Conservation (phyloP, 2,329 filamentous ascomycete genomes). For the Graphiopsis chlorocephala region DNA sequence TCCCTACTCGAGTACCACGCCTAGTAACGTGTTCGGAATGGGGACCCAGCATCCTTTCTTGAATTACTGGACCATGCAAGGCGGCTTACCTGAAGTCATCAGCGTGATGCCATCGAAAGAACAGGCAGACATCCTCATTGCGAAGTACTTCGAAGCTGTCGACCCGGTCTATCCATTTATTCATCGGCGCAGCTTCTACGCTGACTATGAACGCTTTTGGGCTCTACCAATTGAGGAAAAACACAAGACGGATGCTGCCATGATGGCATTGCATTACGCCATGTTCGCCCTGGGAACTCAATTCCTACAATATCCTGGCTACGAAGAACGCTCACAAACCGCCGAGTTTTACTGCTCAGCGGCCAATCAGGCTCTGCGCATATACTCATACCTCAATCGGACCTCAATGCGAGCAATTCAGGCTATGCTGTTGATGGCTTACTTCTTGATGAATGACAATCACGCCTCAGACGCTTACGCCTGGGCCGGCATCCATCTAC, state of each 20-base stretch:
- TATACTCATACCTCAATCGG: conserved; percentile 73
- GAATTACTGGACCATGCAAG: conserved; percentile 81
- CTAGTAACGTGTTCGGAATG: conserved; percentile 77
- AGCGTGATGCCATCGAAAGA: conserved; percentile 71
- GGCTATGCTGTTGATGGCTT: conserved; percentile 78
- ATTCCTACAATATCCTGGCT: conserved; percentile 60
- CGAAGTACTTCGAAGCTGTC: conserved; percentile 58
- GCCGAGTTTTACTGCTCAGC: conserved; percentile 79
- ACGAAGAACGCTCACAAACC: conserved; percentile 66
- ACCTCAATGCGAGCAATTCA: conserved; percentile 71
- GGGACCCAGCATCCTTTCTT: conserved; percentile 75
- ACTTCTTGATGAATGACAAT: conserved; percentile 84
- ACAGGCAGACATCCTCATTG: conserved; percentile 67
- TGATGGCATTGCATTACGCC: conserved; percentile 71
- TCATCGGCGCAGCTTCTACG: conserved; percentile 70
- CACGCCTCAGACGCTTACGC: conserved; percentile 81
- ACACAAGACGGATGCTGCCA: conserved; percentile 61
- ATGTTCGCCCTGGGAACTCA: conserved; percentile 77
- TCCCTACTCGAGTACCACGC: conserved; percentile 66
- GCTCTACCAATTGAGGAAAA: conserved; percentile 57
- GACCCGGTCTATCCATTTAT: conserved; percentile 82
- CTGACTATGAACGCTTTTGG: conserved; percentile 79
- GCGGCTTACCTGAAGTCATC: conserved; percentile 71
- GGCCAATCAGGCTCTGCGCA: conserved; percentile 71
- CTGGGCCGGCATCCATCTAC: conserved; percentile 72